phyloP scores from a whole-genome alignment of 2,329 filamentous ascomycete genomes.

The Ascochyta pisi region DNA sequence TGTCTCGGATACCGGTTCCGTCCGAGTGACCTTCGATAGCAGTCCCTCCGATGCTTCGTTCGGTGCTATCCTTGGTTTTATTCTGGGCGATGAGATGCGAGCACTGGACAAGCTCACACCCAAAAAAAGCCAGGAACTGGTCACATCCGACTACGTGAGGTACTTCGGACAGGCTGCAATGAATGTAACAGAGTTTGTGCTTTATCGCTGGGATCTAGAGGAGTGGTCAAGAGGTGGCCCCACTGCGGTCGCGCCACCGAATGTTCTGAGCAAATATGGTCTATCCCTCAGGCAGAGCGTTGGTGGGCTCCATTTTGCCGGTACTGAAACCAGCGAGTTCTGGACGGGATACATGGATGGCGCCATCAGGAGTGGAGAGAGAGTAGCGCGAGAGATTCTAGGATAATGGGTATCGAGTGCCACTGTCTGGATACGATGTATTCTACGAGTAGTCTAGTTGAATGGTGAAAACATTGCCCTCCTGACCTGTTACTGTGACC shows the following conservation, averaged over 20 bases:
- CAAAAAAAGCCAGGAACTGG: background rate
- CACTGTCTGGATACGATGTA: no score
- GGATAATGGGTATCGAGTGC: no score
- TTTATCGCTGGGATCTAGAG: conserved; percentile 34
- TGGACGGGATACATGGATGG: conserved; percentile 69
- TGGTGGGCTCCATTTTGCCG: conserved; percentile 60
- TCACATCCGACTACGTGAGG: conserved; percentile 21
- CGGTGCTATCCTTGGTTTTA: conserved; percentile 33
- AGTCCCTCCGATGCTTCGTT: conserved; percentile 24
- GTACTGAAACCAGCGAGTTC: conserved; percentile 60
- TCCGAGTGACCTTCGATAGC: conserved; percentile 28
- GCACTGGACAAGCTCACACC: conserved; percentile 19
- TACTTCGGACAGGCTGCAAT: conserved; percentile 24
- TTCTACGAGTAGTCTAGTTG: no score
- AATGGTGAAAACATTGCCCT: no score
- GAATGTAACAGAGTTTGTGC: conserved; percentile 26
- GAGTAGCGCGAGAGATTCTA: conserved; percentile 56
- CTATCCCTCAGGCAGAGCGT: conserved; percentile 22
- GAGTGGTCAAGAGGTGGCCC: conserved; percentile 28
- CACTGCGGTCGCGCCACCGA: conserved; percentile 23
- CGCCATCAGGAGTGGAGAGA: conserved; percentile 58
- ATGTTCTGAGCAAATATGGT: conserved; percentile 22
- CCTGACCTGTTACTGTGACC: no score
- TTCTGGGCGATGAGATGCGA: conserved; percentile 30
- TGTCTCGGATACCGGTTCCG: conserved; percentile 20